Percentiles rank a stretch among this genome's conserved stretches.
These are phyloP conservation scores for Umbelopsis ramanniana DNA, from an alignment of 192 early-diverging fungal genomes.

Conservation along the genomic window DNA sequence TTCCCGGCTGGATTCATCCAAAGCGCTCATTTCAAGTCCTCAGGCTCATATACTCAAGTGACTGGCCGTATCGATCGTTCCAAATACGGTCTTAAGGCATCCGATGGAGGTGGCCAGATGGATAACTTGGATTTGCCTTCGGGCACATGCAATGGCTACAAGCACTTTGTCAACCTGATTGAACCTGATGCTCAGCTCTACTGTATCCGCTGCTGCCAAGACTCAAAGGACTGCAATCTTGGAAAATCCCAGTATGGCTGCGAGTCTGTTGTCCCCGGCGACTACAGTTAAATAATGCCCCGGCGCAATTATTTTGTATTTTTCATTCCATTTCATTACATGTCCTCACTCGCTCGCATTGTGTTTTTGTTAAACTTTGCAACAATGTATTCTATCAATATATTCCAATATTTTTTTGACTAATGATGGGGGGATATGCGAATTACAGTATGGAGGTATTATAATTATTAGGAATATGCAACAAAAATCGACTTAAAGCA, in stretches of 20 bases:
- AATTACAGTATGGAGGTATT: neutral
- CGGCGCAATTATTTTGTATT: neutral
- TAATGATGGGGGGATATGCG: neutral
- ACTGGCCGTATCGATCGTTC: constrained; percentile 52
- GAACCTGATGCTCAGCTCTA: constrained; percentile 34
- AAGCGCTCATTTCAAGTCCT: constrained; percentile 46
- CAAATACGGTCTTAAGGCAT: constrained; percentile 32
- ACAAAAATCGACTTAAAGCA: neutral
- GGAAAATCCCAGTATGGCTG: constrained; percentile 48
- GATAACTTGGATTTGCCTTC: constrained; percentile 18
- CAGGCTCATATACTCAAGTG: constrained; percentile 51
- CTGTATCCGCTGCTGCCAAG: constrained; percentile 42
- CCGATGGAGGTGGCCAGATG: constrained; percentile 54
- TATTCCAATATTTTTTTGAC: neutral
- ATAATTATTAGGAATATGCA: neutral
- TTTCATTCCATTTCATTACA: neutral
- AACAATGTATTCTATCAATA: neutral
- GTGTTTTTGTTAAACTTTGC: neutral
- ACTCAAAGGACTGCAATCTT: constrained; percentile 32
- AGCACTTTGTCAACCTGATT: constrained; percentile 41
- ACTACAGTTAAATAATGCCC: constrained; percentile 30
- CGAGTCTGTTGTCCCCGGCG: constrained; percentile 42
- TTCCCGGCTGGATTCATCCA: constrained; percentile 50
- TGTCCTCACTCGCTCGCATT: neutral
- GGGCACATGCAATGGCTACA: constrained; percentile 37